These are phyloP conservation scores for Aplosporella prunicola DNA, from an alignment of 2,329 filamentous ascomycete genomes.

Conservation along the genomic window DNA sequence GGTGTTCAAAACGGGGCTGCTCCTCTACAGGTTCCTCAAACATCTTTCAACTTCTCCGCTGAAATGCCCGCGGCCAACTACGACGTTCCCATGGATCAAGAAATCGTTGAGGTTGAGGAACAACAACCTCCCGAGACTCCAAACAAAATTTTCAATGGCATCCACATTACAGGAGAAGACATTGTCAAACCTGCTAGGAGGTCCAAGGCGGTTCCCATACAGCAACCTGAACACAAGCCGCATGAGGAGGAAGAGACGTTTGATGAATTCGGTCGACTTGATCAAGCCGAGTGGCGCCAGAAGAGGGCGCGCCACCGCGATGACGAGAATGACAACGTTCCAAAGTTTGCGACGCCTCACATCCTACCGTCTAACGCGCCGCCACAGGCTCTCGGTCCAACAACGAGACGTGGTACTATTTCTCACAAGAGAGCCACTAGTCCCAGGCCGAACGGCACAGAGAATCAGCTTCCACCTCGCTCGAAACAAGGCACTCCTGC, in stretches of 20 bases:
- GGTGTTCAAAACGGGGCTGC: not conserved
- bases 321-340: conserved; percentile 62
- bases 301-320: conserved; percentile 64
- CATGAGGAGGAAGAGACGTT: conserved; percentile 33
- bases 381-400: conserved; percentile 22
- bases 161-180: conserved; percentile 45
- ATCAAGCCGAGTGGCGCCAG: conserved; percentile 56
- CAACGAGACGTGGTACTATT: conserved; percentile 21
- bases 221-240: conserved; percentile 37
- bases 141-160: conserved; percentile 9
- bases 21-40: not conserved
- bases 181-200: conserved; percentile 57
- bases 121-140: conserved; percentile 4
- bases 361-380: conserved; percentile 23
- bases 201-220: conserved; percentile 75
- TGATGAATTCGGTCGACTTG: conserved; percentile 51
- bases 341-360: conserved; percentile 54
- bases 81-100: conserved; percentile 26
- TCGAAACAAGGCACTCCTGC: too few species aligned
- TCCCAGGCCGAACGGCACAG: conserved; percentile 24
- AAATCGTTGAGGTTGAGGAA: too few species aligned
- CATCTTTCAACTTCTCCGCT: conserved; percentile 13
- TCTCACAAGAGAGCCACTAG: conserved; percentile 18
- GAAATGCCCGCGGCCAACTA: conserved; percentile 18
- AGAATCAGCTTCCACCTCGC: conserved; percentile 28